phyloP scores from a whole-genome alignment of 2,329 filamentous ascomycete species.

The Fusarium multiceps region DNA sequence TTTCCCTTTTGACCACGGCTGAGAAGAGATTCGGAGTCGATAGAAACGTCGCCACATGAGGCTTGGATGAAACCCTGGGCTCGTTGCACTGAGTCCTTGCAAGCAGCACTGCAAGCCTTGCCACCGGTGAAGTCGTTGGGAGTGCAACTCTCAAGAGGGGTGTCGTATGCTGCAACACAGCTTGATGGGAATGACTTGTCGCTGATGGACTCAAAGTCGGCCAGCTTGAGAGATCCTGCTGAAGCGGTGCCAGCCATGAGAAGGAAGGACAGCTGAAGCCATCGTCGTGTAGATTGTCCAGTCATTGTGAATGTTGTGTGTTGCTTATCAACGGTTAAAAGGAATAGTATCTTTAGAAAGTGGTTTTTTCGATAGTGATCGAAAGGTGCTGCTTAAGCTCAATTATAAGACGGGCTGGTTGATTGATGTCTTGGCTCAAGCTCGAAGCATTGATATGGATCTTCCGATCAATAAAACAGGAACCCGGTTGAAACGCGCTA shows the following conservation, averaged over 20 bases:
- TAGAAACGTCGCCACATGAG: constrained; percentile 43
- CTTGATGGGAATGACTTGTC: constrained; percentile 50
- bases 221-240: constrained; percentile 48
- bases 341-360: neutral
- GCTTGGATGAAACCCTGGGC: constrained; percentile 47
- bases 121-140: constrained; percentile 52
- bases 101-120: constrained; percentile 53
- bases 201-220: constrained; percentile 56
- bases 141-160: constrained; percentile 53
- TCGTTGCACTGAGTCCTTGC: constrained; percentile 47
- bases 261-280: constrained; percentile 41
- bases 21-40: constrained; percentile 50
- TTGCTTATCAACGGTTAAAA: neutral
- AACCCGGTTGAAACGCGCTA: constrained; percentile 42
- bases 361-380: neutral
- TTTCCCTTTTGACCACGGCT: constrained; percentile 52
- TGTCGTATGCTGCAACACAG: constrained; percentile 58
- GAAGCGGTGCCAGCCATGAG: constrained; percentile 42
- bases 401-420: constrained; percentile 24
- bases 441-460: constrained; percentile 28
- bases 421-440: constrained; percentile 11
- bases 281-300: constrained; percentile 36
- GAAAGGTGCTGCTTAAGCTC: constrained; percentile 6
- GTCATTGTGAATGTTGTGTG: constrained; percentile 20
- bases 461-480: constrained; percentile 37